Evolutionary conservation across 192 early-diverging fungal species (phyloP), one percentile per base, ranked within the genome.

Genomic region (Cladochytrium replicatum): DNA sequence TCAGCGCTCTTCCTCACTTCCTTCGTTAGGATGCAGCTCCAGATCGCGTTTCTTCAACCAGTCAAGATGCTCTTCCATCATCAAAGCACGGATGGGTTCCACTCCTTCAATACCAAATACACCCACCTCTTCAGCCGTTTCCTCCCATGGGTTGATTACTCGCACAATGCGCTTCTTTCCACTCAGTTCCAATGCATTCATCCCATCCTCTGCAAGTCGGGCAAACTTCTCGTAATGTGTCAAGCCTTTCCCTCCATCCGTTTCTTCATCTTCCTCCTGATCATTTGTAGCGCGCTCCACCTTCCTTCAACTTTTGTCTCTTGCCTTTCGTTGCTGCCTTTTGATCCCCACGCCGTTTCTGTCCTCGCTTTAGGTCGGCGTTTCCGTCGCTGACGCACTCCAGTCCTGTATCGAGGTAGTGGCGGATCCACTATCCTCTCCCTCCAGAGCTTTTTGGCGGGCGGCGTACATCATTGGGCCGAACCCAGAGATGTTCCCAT

Each of bases 51-150:
- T n/a, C 52, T 78, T 83, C 45, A 69, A 51, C 27, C 24, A 61
- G 29, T 70, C 71, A 17, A 86, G 31, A 49, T 82, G 76, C 52
- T 86, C 75, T 52, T 78, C 42, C 53, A 78, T 77, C 64, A 82
- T 68, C 41, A 77, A 75, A 37, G 54, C 54, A 6, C 79, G 77
- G 68, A 85, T 75, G 38, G 74, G 73, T 40, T 63, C 62, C 1
- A 83, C 70, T 44, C 69, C 58, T 8, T 34, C 50, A 21, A 84
- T 81, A 4, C 42, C 50, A 43, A 46, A 49, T 22, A 27, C 54
- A 29, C 41, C 74, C 34, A 31, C 39, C 26, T 50, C 73, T 45
- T 69, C 9, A 60, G 68, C 45, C 55, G 11, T 24, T 29, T 43
- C 26, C 50, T 63, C 57, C 58, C 60, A n/a, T n/a, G n/a, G n/a